Percentiles rank a stretch among this genome's conserved stretches.
phyloP scores from a whole-genome alignment of 2,329 filamentous ascomycete species.

The Thelonectria olida region DNA sequence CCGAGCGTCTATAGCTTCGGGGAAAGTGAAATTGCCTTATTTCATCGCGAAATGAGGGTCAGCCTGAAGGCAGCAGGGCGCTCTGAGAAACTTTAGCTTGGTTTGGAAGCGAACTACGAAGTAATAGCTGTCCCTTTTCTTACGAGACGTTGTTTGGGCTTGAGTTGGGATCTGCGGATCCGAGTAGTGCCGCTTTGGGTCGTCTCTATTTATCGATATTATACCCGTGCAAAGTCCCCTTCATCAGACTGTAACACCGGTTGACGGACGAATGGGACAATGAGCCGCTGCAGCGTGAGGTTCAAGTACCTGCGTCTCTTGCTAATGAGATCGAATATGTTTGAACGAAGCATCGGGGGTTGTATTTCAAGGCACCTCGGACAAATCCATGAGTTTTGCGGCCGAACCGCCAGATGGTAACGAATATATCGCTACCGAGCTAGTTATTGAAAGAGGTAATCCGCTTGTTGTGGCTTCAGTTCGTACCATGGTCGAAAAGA shows the following conservation, averaged over 20 bases:
- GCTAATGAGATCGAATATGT: too few species aligned
- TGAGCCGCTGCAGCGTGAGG: not conserved
- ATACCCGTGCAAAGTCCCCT: conserved; percentile 1
- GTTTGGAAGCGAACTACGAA: not conserved
- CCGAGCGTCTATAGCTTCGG: conserved; percentile 23
- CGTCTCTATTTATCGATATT: not conserved
- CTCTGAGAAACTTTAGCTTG: conserved; percentile 7
- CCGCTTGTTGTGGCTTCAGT: not conserved
- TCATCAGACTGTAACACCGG: not conserved
- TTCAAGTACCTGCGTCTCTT: too few species aligned
- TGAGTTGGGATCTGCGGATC: not conserved
- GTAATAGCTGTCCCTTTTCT: not conserved
- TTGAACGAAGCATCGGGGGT: too few species aligned
- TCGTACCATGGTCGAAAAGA: not conserved
- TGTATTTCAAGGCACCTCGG: not conserved
- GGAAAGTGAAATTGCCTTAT: conserved; percentile 39
- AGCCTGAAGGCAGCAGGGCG: conserved; percentile 27
- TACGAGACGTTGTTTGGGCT: conserved; percentile 5
- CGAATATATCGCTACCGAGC: not conserved
- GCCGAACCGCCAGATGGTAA: not conserved
- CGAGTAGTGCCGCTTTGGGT: conserved; percentile 3
- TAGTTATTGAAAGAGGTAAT: not conserved
- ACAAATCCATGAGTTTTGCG: not conserved
- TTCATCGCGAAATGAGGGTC: conserved; percentile 32
- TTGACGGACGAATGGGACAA: not conserved